Base-by-base conservation (phyloP, 2,329 filamentous ascomycete species). In the Emmonsia crescens region DNA sequence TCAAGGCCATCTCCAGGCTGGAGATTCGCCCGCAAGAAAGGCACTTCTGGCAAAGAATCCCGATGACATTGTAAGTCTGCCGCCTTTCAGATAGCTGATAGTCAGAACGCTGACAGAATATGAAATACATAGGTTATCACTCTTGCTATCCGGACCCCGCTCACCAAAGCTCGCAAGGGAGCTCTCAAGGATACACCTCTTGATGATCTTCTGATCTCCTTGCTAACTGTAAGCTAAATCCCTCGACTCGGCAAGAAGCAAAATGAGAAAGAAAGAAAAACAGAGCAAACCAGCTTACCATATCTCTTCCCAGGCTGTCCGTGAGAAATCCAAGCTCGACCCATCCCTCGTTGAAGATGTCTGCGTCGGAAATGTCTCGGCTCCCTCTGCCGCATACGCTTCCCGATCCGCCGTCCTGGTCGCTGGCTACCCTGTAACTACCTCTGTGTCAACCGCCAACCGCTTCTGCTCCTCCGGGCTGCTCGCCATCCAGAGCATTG, bases 381-480 rank as follows among this genome's bases (percentile, higher is more conserved):
- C 89, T n/a, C 91, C 91, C 12, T 89, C 91, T 60, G 89, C 89
- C 62, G 91, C 91, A 63, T 93, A 93, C 44, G 93, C 92, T 60
- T 92, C 94, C 82, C 88, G 92, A 64, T 93, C 91, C 57, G 91
- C 92, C 33, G 86, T 87, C 48, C 81, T 96, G 62, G 89, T 89
- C 3, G 92, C 92, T 46, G 92, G 92, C 59, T 93, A 96, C 79
- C 89, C 92, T 60, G 87, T 87, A 67, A 83, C 84, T 21, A 84
- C 90, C 9, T 87, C 90, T 33, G 87, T 92, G 61, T 91, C 89
- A 72, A 85, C 87, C 60, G 79, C 95, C 72, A 96, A 96, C 82
- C 82, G 92, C 67, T 92, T 96, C 79, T 96, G 92, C 80, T 93
- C 89, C 2, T 91, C 87, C 14, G 92, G 92, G 31, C 83, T 96